Evolutionary conservation across 208 protist species (phyloP), one percentile per base, ranked within the genome.

Genomic region (Trypanosoma mega): DNA sequence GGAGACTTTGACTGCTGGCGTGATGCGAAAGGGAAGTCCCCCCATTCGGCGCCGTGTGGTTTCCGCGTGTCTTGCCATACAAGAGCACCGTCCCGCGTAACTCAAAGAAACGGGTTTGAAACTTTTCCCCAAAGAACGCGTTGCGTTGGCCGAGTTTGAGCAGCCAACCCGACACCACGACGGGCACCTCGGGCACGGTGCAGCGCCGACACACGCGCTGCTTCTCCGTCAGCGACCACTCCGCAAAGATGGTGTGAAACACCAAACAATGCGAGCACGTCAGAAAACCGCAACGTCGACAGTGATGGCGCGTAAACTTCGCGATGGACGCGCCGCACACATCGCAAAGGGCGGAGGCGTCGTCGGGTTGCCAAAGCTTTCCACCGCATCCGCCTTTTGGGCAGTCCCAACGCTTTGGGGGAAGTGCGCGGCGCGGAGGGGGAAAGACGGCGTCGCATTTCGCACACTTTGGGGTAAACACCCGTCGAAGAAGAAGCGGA

Each of bases 271-370:
- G 34, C 7, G 48, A 21, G 36, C 68, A 74, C 11, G 62, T 68
- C 41, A 65, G n/a, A 41, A 55, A 65, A 7, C 59, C 59, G 24
- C 59, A 65, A 5, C 59, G 49, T 11, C 59, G 55, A 52, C 68
- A 74, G 62, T 74, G 68, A 30, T 74, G 68, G 6, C 62, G 62
- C 14, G 62, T 61, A 33, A 68, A 68, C 11, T 45, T 36, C 1
- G 50, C 33, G 6, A 68, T 29, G 2, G 31, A 1, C 12, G 20
- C 34, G 2, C 30, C 24, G 20, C 62, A 68, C 14, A 68, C 31
- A 29, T 59, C 62, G 43, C 62, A 68, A 4, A 20, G 29, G n/a
- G 33, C n/a, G 16, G 62, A 53, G 24, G 46, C 50, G 6, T 60
- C 51, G 30, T 68, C 62, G 11, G 62, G 62, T 29, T 68, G 62